Conservation (phyloP, 768 basidiomycete species). For the Lactarius trivialis region DNA sequence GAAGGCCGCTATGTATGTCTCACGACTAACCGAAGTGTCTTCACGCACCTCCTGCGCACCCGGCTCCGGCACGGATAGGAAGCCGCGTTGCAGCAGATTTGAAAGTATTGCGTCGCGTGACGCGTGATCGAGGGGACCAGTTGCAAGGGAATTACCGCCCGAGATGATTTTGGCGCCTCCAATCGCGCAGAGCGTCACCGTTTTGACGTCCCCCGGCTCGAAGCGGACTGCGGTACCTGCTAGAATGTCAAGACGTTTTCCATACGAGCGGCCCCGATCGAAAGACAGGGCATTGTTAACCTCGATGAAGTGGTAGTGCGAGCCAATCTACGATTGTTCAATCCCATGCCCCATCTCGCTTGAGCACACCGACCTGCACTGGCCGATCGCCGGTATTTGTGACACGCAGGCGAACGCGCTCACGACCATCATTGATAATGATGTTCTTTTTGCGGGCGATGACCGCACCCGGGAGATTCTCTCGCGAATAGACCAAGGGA, state of each 20-base stretch:
- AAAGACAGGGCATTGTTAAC: constrained; percentile 77
- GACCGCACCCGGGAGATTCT: constrained; percentile 68
- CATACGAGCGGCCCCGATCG: constrained; percentile 75
- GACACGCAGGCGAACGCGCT: constrained; percentile 64
- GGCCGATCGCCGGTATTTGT: constrained; percentile 92
- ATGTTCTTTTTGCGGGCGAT: constrained; percentile 61
- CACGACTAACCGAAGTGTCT: constrained; percentile 56
- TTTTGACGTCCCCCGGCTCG: constrained; percentile 86
- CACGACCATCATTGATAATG: constrained; percentile 66
- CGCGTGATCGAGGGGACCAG: constrained; percentile 43
- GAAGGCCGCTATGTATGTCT: constrained; percentile 87
- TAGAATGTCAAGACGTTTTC: constrained; percentile 84
- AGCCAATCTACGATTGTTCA: constrained; percentile 58
- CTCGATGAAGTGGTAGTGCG: constrained; percentile 93
- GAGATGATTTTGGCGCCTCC: constrained; percentile 64
- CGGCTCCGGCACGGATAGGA: constrained; percentile 65
- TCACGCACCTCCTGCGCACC: constrained; percentile 43
- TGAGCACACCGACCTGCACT: constrained; percentile 57
- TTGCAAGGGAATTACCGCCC: constrained; percentile 74
- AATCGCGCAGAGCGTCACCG: constrained; percentile 75
- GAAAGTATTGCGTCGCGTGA: constrained; percentile 43
- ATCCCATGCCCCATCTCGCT: constrained; percentile 5
- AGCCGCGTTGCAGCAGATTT: constrained; percentile 51
- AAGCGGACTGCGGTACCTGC: constrained; percentile 95
- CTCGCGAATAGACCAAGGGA: constrained; percentile 42